Evolutionary conservation across 164 flowering plant genomes (phyloP), one percentile per base, ranked within the genome.

Genomic region (Aristolochia californica): DNA sequence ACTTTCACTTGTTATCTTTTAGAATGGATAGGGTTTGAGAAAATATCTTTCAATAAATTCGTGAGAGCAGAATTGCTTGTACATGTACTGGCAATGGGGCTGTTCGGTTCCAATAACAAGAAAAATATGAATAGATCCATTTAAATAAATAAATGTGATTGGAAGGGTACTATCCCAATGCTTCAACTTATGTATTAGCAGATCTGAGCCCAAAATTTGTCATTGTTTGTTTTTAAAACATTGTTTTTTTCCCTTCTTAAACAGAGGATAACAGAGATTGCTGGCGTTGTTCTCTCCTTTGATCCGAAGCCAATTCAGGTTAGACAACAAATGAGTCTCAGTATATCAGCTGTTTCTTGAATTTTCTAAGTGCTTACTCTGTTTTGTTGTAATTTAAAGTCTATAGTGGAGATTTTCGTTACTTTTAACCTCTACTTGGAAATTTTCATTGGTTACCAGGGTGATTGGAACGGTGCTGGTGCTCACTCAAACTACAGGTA

Each of bases 381-480:
- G 9, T 21, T 43, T 12, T 34, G 23, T 53, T 56, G 59, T 40
- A 17, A 2, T 43, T 17, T 9, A 44, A 25, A 2, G 7, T 34
- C 40, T 34, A 34, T 34, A 34, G 9, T 34, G 40, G 40, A 34
- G 40, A 34, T 34, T 34, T 5, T 8, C 40, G 10, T 34, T 8
- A 2, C 10, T n/a, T 34, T 34, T 34, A 34, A 34, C 50, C 40
- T 15, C 13, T 25, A 17, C 16, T 25, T 25, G 38, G 50, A 17
- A 17, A 47, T 9, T 45, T 34, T 34, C 40, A 34, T 47, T 18
- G 27, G 10, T 59, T 10, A 43, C 43, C 53, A 64, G 63, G 72
- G 70, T 27, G 78, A 70, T 20, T 77, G 80, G 80, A 77, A 77
- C 59, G 80, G 80, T n/a, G 71, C 80, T 20, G 80, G 80, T 7